A percentile compares a stretch with the other conserved stretches of the same genome.
These are phyloP conservation scores for Mortierella sp. DNA, from an alignment of 371 early-diverging fungal genomes.

Conservation along the genomic window DNA sequence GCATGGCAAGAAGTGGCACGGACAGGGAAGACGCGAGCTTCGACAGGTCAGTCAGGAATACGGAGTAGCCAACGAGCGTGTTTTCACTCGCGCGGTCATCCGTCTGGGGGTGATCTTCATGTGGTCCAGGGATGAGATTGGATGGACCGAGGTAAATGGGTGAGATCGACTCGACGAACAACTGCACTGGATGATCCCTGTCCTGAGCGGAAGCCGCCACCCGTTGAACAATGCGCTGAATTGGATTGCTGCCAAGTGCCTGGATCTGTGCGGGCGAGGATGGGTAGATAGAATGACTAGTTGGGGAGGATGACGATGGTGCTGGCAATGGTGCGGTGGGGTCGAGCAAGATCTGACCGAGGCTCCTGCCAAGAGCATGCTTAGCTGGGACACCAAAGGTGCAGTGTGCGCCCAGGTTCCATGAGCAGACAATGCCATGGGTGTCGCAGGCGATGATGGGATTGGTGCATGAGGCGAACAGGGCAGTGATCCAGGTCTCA, in stretches of 20 bases:
- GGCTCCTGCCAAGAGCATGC: conserved; percentile 35
- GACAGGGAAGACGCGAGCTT: conserved; percentile 6
- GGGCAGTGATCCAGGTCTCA: neutral
- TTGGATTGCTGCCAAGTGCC: conserved; percentile 15
- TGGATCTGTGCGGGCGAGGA: conserved; percentile 30
- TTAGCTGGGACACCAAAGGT: conserved; percentile 34
- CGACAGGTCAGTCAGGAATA: conserved; percentile 43
- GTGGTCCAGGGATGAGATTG: too few relatives aligned
- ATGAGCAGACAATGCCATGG: conserved; percentile 36
- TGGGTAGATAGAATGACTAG: conserved; percentile 31
- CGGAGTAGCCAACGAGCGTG: conserved; percentile 27
- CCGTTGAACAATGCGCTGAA: conserved; percentile 31
- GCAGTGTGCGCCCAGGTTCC: conserved; percentile 26
- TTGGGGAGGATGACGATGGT: neutral
- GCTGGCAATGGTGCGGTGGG: neutral
- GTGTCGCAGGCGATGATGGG: conserved; percentile 44
- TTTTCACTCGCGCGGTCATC: too few relatives aligned
- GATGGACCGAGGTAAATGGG: conserved; percentile 15
- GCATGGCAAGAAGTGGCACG: neutral
- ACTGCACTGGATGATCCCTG: conserved; percentile 13
- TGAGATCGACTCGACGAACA: conserved; percentile 41
- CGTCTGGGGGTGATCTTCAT: too few relatives aligned
- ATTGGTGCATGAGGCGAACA: conserved; percentile 28
- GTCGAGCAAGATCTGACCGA: conserved; percentile 20
- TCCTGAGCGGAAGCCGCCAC: neutral